A percentile compares a stretch with the other conserved stretches of the same genome.
These are phyloP conservation scores for Laetiporus sulphureus DNA, from an alignment of 1,284 basidiomycete genomes.

Conservation along the genomic window DNA sequence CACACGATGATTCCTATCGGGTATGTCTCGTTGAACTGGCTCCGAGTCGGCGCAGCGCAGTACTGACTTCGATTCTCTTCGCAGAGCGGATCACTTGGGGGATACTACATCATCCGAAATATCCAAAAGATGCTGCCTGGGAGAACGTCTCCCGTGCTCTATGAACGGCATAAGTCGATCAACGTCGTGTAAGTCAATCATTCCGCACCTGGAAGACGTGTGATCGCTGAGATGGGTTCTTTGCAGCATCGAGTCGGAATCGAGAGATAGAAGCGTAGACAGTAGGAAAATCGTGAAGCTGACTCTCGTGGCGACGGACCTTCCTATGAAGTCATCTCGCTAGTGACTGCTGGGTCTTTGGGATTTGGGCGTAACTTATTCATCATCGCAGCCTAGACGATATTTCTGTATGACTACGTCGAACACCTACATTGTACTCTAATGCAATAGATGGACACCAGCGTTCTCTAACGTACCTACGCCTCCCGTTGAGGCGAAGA, in stretches of 20 bases:
- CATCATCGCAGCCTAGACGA: neutral
- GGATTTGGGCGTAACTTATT: neutral
- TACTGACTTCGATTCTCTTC: neutral
- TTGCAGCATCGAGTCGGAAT: slow-evolving; percentile 41
- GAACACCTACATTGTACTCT: too few relatives aligned
- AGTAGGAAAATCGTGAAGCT: slow-evolving; percentile 44
- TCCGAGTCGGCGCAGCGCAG: too few relatives aligned
- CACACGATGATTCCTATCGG: slow-evolving; percentile 34
- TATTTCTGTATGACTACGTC: neutral
- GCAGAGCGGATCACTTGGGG: slow-evolving; percentile 44
- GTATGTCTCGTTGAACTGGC: slow-evolving; percentile 26
- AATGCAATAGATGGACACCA: too few relatives aligned
- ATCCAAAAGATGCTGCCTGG: slow-evolving; percentile 35
- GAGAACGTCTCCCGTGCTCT: slow-evolving; percentile 28
- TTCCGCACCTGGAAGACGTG: slow-evolving; percentile 1
- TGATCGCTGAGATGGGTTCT: slow-evolving; percentile 1
- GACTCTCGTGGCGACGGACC: slow-evolving; percentile 41
- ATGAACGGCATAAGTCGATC: slow-evolving; percentile 46
- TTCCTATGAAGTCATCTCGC: slow-evolving; percentile 12
- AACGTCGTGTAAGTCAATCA: slow-evolving; percentile 39
- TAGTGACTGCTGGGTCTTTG: too few relatives aligned
- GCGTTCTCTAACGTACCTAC: too few relatives aligned
- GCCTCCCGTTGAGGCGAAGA: too few relatives aligned
- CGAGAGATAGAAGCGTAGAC: slow-evolving; percentile 30
- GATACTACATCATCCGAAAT: slow-evolving; percentile 46